Evolutionary conservation across 495 filamentous ascomycete species (phyloP), one percentile per base, ranked within the genome.

Genomic region (Aspergillus saccharolyticus): DNA sequence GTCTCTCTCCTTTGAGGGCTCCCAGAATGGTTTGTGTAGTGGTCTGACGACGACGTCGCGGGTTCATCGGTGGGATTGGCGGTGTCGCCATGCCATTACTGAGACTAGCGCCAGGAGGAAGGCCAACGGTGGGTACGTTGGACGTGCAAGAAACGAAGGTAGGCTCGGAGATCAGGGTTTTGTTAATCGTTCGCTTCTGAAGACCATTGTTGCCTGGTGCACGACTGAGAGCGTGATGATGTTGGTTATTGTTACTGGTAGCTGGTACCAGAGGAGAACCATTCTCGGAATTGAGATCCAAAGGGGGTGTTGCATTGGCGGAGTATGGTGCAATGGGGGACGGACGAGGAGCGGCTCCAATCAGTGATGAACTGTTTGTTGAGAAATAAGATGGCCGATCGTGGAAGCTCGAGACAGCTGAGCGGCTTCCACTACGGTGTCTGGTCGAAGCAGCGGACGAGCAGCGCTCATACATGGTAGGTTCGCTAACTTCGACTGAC

Each of bases 141-240:
- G 86, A 90, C 9, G 89, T 94, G 19, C 80, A 83, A 33, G 83
- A 88, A n/a, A 93, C 70, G 55, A 96, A 87, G 0, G 81, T 88
- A 0, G 91, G 91, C 60, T 94, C 91, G 3, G 89, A 93, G 42
- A 96, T 95, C 24, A 87, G 83, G 33, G 79, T 74, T 64, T 93
- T 91, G 63, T 83, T 85, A 48, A 94, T 75, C 0, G 81, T 75
- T 42, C 83, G 83, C 75, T 90, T 94, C 54, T 69, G 76, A 20
- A 74, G 70, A 53, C 59, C 55, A 43, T 52, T 54, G 51, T 63
- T 52, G 6, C 70, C 66, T n/a, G 67, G 63, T 20, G 67, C 61
- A 17, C 69, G 68, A 57, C 76, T 66, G 20, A 69, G 63, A 19
- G 63, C 51, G 1, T 55, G 47, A 28, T 66, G 63, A 18, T 42